Base-by-base conservation (phyloP, 306 rosid genomes). In the Trichosanthes cucumerina region DNA sequence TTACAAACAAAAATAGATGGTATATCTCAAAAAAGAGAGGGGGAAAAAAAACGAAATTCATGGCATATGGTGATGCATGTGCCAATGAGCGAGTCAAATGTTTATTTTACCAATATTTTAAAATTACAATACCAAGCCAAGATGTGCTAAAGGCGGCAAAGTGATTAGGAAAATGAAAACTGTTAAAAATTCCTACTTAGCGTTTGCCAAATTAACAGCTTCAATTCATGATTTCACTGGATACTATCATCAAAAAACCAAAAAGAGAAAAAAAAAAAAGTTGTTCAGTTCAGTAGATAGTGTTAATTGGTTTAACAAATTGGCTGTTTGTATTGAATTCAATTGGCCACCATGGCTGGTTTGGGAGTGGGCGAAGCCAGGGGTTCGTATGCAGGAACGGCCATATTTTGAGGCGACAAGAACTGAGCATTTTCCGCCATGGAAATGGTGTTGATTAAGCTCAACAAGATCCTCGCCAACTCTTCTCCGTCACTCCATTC, bases 401-500 rank as follows among this genome's bases (percentile, higher is more conserved):
- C 56, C 33, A 71, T 13, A 46, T 46, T 46, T 5, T 13, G 76
- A 43, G 39, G 23, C 11, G 72, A 8, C 33, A 59, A 9, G 23
- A 77, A 60, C 43, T 39, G 70, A 59, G 80, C 72, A 19, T 33
- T 50, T 81, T 81, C 84, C 0, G 82, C 87, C 18, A 58, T 12
- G 11, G 82, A 44, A 26, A 87, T 66, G 44, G 49, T 82, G 82
- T 83, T 80, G 75, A 86, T 84, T 26, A 84, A 46, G 0, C 80
- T 77, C 50, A 80, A 9, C 36, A 89, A 59, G 57, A 87, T 58
- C 46, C 49, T 68, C 68, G 73, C 88, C 1, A 49, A 7, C 0
- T 89, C 91, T 84, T 84, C 81, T 54, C 89, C 91, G 34, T 87
- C 89, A 62, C 47, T 64, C 89, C 91, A 87, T 4, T 79, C 88